These are phyloP conservation scores for Penicillium herquei DNA, from an alignment of 495 filamentous ascomycete genomes.

Conservation along the genomic window DNA sequence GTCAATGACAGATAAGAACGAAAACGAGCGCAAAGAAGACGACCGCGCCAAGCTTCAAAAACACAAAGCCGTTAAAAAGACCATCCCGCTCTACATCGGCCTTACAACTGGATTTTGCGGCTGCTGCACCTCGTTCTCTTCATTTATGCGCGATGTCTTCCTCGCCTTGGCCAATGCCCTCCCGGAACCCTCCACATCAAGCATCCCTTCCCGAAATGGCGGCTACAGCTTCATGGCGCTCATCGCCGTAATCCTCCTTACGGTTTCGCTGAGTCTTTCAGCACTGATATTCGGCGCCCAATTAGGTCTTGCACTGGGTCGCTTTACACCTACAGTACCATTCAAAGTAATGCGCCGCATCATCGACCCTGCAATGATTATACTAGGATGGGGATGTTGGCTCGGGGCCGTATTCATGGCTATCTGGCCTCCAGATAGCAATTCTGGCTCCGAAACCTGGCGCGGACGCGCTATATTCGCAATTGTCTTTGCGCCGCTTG, in stretches of 20 bases:
- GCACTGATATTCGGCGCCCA: constrained; percentile 55
- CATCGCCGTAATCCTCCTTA: constrained; percentile 65
- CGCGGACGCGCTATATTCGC: constrained; percentile 73
- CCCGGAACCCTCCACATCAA: constrained; percentile 41
- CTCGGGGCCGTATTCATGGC: constrained; percentile 73
- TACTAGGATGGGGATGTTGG: constrained; percentile 73
- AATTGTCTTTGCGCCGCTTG: constrained; percentile 80
- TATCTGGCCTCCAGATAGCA: constrained; percentile 69
- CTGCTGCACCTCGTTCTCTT: constrained; percentile 87
- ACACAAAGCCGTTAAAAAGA: constrained; percentile 63
- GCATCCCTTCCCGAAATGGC: constrained; percentile 53
- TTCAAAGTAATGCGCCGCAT: constrained; percentile 54
- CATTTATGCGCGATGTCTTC: constrained; percentile 83
- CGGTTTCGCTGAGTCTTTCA: constrained; percentile 64
- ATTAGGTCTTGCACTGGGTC: constrained; percentile 59
- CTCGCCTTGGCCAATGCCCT: constrained; percentile 79
- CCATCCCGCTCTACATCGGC: constrained; percentile 86
- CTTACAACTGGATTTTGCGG: constrained; percentile 94
- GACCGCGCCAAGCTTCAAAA: constrained; percentile 22
- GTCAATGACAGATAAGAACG: not conserved
- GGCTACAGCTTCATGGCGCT: constrained; percentile 83
- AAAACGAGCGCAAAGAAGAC: constrained; percentile 18
- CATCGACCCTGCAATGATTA: constrained; percentile 59
- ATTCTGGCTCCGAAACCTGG: constrained; percentile 49
- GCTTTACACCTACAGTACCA: constrained; percentile 55